Base-by-base conservation (phyloP, 352 stramenopile genomes). In the Phytophthora aleatoria region DNA sequence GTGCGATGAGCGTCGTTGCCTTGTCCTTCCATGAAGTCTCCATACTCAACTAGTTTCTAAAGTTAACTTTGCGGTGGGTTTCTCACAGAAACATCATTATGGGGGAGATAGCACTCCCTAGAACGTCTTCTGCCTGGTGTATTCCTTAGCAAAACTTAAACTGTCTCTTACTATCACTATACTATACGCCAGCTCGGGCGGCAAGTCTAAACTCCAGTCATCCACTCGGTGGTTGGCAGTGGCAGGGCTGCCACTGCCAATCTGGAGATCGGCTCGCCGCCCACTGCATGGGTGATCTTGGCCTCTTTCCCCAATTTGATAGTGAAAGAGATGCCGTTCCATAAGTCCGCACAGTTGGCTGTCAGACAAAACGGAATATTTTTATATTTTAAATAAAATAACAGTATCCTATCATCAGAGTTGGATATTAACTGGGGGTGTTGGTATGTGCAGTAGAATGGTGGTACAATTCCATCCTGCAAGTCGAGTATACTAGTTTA, bases 81-180 rank as follows among this genome's bases (percentile, higher is more conserved):
- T 50, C 43, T 5, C 43, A 35, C 43, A 35, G 15, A 1, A 50
- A 50, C 43, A 50, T 9, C 43, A 50, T 12, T 20, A 24, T 39
- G 27, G 45, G 27, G 27, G 45, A 39, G 45, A 11, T 52, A 8
- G 44, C 24, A 50, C 44, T 50, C 44, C 44, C 44, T 50, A 28
- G 31, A 50, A 52, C 12, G 3, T 41, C 3, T 51, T 51, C 27
- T 52, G 26, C 45, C 45, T 51, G 26, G 28, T 41, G 45, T 52
- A 52, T 52, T 52, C 36, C 26, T 52, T 41, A 39, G 27, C 45
- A 52, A 51, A 52, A 38, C 26, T 39, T 10, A 50, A 39, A 39
- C 45, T 52, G 45, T 39, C 43, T 50, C 45, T 15, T 26, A 26
- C 13, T 39, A 3, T 39, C 45, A 0, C 12, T 52, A 27, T 41